Conservation (phyloP, 805 yeast genomes). For the Starmera caribaea region DNA sequence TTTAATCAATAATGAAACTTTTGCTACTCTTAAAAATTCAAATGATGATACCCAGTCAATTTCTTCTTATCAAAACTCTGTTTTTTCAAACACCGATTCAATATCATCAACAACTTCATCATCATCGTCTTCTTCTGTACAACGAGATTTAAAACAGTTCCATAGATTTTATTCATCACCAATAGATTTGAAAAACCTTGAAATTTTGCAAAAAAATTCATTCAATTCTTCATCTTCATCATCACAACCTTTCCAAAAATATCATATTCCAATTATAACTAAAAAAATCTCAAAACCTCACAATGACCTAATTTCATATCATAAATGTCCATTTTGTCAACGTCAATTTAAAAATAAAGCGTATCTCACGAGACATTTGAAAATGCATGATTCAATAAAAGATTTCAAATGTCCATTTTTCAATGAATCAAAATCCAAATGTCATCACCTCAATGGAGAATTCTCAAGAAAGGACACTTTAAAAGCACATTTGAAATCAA, state of each 20-base stretch:
- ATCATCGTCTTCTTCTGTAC: slow-evolving; percentile 1
- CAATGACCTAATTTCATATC: slow-evolving; percentile 3
- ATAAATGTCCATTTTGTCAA: slow-evolving; percentile 54
- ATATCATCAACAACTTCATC: not conserved
- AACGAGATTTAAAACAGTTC: slow-evolving; percentile 6
- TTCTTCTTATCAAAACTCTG: not conserved
- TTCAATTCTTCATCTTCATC: slow-evolving; percentile 1
- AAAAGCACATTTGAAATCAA: slow-evolving; percentile 68
- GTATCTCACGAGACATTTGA: slow-evolving; percentile 72
- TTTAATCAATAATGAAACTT: not conserved
- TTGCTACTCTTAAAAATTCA: not conserved
- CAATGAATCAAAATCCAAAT: slow-evolving; percentile 22
- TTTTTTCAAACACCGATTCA: not conserved
- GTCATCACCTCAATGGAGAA: slow-evolving; percentile 64
- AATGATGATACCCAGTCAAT: not conserved
- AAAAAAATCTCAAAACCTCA: not conserved
- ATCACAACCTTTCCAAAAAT: slow-evolving; percentile 2
- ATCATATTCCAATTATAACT: not conserved
- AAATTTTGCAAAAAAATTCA: no score
- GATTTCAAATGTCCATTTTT: slow-evolving; percentile 77
- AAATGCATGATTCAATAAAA: slow-evolving; percentile 68
- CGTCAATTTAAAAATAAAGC: slow-evolving; percentile 70
- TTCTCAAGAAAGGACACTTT: slow-evolving; percentile 74
- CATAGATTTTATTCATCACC: slow-evolving; percentile 12
- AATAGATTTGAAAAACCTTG: no score